These are phyloP conservation scores for Xylariaceae sp. DNA, from an alignment of 2,329 filamentous ascomycete genomes.

Conservation along the genomic window DNA sequence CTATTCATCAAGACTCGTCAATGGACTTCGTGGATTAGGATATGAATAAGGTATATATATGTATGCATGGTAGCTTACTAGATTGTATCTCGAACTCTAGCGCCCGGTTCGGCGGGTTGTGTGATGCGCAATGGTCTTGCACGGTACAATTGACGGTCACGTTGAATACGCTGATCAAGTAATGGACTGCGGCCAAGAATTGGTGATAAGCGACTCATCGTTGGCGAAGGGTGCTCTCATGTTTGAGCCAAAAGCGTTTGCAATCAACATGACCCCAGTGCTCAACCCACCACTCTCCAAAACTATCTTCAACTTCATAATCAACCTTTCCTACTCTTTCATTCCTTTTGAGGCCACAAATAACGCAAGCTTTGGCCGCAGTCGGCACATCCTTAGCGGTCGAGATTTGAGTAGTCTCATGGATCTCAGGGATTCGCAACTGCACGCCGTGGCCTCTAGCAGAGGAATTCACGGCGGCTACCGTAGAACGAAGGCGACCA, in stretches of 20 bases:
- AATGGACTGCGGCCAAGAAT: no score
- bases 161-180: background rate
- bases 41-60: background rate
- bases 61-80: background rate
- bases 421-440: constrained; percentile 66
- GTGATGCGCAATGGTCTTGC: background rate
- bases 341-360: constrained; percentile 86
- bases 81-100: no score
- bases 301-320: constrained; percentile 77
- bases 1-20: no score
- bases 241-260: constrained; percentile 79
- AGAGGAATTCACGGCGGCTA: constrained; percentile 62
- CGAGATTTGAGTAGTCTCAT: constrained; percentile 65
- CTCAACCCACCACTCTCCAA: constrained; percentile 95
- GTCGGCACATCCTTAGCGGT: constrained; percentile 71
- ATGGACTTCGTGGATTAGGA: no score
- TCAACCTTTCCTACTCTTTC: constrained; percentile 78
- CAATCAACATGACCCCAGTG: constrained; percentile 81
- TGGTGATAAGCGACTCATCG: constrained; percentile 43
- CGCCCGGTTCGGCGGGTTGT: no score
- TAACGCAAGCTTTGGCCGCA: constrained; percentile 71
- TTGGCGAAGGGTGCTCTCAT: constrained; percentile 68
- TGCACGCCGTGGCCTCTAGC: constrained; percentile 29
- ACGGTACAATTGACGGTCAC: background rate
- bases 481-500: constrained; percentile 69